Base-by-base conservation (phyloP, 768 basidiomycete species). In the Pleurotus eryngii region DNA sequence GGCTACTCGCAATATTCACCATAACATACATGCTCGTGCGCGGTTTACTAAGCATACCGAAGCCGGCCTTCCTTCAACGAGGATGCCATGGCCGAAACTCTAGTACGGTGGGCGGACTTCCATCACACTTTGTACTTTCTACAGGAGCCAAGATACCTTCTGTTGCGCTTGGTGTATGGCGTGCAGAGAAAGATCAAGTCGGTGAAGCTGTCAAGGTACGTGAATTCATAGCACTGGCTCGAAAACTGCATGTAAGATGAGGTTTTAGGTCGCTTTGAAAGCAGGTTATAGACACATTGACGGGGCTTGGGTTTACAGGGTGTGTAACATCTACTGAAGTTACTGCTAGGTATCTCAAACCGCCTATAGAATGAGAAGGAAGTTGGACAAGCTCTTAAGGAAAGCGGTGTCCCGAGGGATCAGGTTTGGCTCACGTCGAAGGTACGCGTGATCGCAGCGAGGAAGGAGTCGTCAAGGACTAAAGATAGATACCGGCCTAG, bases 281-380 rank as follows among this genome's bases (percentile, higher is more conserved):
- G 72, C 80, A 4, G 87, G 88, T 0, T 90, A 90, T 62, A 76
- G 81, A 59, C 88, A 89, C 64, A 86, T 90, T 46, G 88, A 89
- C 61, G 87, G 81, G 15, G 88, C 87, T 40, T 90, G 86, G 86
- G 74, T 77, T 46, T 90, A 90, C 62, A 67, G 77, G 42, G 86
- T 85, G 58, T 68, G 6, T 5, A 9, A 35, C 20, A 38, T 9
- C 45, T 14, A 35, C 17, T 43, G 6, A 27, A 42, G 46, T 15
- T 12, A 35, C 15, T 26, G 56, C 17, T 45, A 27, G 40, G 20
- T n/a, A 9, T 24, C 35, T 17, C 20, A 39, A 24, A 20, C 64
- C 15, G 46, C 18, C 11, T 17, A 40, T 55, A 83, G 85, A 90
- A 89, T 53, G 87, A 90, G 68, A 80, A 72, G 4, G 86, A 88